Evolutionary conservation across 2,329 filamentous ascomycete genomes (phyloP).

Genomic region (Aspergillus ruber): DNA sequence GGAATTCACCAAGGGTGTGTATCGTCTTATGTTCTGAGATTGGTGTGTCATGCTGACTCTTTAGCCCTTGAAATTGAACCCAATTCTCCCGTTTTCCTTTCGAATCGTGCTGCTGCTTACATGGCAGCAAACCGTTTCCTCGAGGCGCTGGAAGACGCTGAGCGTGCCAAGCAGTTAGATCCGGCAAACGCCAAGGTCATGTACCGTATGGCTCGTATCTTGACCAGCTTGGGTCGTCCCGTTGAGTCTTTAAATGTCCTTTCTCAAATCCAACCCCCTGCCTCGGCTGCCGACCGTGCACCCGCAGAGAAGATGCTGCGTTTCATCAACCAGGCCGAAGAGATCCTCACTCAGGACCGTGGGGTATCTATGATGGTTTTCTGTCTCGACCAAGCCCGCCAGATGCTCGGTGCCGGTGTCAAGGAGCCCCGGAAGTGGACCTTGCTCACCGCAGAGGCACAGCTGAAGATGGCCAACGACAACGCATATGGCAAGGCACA

Average conservation of each 20-base stretch:
- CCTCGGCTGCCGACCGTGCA: conserved; percentile 77
- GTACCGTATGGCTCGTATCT: conserved; percentile 79
- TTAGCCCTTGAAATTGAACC: conserved; percentile 83
- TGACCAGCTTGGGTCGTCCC: conserved; percentile 78
- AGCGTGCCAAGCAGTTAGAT: conserved; percentile 73
- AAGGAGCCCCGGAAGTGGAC: conserved; percentile 87
- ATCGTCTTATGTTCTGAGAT: too few species aligned
- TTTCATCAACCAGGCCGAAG: conserved; percentile 72
- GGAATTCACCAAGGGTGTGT: conserved; percentile 87
- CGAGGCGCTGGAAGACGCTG: conserved; percentile 80
- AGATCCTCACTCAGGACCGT: conserved; percentile 66
- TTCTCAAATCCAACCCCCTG: conserved; percentile 68
- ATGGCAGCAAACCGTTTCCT: conserved; percentile 78
- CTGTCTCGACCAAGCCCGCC: conserved; percentile 84
- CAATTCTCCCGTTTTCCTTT: conserved; percentile 79
- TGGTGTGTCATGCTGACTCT: conserved; percentile 2
- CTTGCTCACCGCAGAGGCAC: conserved; percentile 83
- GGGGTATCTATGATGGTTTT: conserved; percentile 87
- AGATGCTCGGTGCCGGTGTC: conserved; percentile 67
- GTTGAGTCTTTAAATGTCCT: conserved; percentile 81
- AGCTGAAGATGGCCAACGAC: conserved; percentile 82
- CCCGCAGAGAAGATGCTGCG: conserved; percentile 78
- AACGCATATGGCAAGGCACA: conserved; percentile 89
- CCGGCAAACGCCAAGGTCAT: conserved; percentile 82
- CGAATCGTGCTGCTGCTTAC: conserved; percentile 89